Evolutionary conservation across 2,329 filamentous ascomycete species (phyloP).

Genomic region (Cladosporium sphaerospermum): DNA sequence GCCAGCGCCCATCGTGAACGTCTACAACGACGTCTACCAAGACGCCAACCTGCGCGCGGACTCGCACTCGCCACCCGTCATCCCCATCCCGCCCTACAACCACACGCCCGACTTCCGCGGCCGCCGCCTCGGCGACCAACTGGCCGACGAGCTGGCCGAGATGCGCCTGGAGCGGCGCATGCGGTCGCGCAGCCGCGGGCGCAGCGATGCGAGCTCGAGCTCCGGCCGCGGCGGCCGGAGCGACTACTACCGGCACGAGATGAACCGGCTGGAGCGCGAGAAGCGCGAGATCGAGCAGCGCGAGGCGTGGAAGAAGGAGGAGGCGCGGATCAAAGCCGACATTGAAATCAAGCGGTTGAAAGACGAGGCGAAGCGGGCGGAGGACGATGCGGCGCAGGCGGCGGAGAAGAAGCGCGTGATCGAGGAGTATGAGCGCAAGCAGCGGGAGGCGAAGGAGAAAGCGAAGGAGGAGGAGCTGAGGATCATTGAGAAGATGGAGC

Average conservation of each 20-base stretch:
- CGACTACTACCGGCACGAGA: constrained; percentile 24
- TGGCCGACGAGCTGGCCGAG: constrained; percentile 26
- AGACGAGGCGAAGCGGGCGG: constrained; percentile 25
- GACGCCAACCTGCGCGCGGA: constrained; percentile 19
- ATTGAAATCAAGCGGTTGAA: constrained; percentile 25
- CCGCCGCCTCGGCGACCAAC: constrained; percentile 19
- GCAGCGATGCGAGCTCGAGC: constrained; percentile 18
- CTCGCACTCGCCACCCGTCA: constrained; percentile 15
- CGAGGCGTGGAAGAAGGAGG: constrained; percentile 30
- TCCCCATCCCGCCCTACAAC: constrained; percentile 15
- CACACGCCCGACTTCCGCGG: constrained; percentile 6
- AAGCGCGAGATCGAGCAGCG: constrained; percentile 29
- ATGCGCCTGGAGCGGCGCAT: constrained; percentile 27
- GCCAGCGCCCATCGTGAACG: constrained; percentile 41
- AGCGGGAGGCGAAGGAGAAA: constrained; percentile 29
- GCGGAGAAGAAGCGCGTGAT: constrained; percentile 32
- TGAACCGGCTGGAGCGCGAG: constrained; percentile 31
- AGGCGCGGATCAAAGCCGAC: constrained; percentile 30
- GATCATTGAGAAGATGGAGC: constrained; percentile 33
- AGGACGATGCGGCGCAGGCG: constrained; percentile 33
- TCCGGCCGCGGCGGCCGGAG: constrained; percentile 27
- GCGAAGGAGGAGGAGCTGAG: constrained; percentile 36
- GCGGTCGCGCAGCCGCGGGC: constrained; percentile 30
- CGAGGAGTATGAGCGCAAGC: constrained; percentile 35
- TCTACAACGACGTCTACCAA: constrained; percentile 40